Base-by-base conservation (phyloP, 202 grass and related monocot species). In the Bolboschoenoplectus hybrid region DNA sequence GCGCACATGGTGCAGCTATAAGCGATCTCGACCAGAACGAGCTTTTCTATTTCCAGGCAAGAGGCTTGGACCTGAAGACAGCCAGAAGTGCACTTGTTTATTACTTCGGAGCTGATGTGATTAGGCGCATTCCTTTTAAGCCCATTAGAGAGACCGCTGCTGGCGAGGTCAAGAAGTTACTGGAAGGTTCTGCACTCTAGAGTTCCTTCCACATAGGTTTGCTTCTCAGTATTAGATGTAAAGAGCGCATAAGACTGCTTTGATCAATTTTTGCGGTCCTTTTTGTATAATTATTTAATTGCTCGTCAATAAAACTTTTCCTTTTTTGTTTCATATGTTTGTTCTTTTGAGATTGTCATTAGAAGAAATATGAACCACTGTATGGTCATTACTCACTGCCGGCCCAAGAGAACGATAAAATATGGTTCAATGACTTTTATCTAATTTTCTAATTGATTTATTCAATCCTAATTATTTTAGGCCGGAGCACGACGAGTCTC, bases 1-100 rank as follows among this genome's bases (percentile, higher is more conserved):
- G 96, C 76, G 89, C 96, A 16, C 96, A 98, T 86, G 96, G 96
- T 66, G 96, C 96, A 85, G 93, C 96, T 44, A 92, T 98, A 36
- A 98, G 96, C 81, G 96, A 98, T 74, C 91, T 96, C 47, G 93
- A 96, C 85, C 90, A 83, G 10, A 89, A 91, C 10, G 87, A 94
- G 41, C 93, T 98, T 45, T 96, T 96, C 86, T 98, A 96, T 67
- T 98, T 98, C 85, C 89, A 86, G 47, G 89, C 96, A 0, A 91
- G 96, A 84, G 96, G 96, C 4, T 88, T 98, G 9, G 87, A 94
- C 40, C 12, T 58, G 0, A 82, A 92, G 83, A 94, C 96, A 10
- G 96, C 96, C 13, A 94, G 90, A 1, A 89, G 88, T 9, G 93
- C 96, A 38, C 89, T 98, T 47, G 85, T 96, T 66, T 98, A 92